These are phyloP conservation scores for Trypanosoma vivax DNA, from an alignment of 208 protist genomes.

Conservation along the genomic window DNA sequence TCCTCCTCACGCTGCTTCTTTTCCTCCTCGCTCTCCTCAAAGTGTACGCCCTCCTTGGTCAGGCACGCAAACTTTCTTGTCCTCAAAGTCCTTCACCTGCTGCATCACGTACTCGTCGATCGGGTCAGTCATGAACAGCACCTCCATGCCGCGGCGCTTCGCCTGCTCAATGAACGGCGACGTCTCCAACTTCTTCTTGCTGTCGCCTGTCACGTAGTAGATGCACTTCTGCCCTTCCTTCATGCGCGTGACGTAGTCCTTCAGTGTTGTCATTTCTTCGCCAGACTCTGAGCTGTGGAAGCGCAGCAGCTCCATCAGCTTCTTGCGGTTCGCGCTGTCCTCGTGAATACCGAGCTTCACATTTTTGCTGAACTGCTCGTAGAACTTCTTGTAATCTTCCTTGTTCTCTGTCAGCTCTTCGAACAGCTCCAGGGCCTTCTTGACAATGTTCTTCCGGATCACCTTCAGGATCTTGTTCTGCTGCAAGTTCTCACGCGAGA, in stretches of 20 bases:
- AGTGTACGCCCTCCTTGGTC: conserved; percentile 98
- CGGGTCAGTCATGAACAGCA: conserved; percentile 96
- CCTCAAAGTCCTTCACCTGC: conserved; percentile 97
- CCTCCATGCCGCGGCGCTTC: conserved; percentile 91
- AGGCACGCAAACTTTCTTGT: conserved; percentile 98
- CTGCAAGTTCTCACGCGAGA: conserved; percentile 98
- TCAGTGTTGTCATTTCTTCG: conserved; percentile 91
- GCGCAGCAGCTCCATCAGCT: conserved; percentile 93
- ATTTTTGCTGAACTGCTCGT: conserved; percentile 97
- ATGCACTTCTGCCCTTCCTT: conserved; percentile 97
- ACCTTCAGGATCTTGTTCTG: conserved; percentile 98
- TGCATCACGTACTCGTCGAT: conserved; percentile 98
- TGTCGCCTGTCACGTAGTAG: conserved; percentile 99
- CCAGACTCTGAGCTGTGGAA: conserved; percentile 90
- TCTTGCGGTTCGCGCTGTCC: conserved; percentile 92
- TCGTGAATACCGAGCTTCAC: conserved; percentile 98
- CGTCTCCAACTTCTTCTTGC: conserved; percentile 66
- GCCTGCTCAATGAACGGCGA: conserved; percentile 97
- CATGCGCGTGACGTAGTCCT: conserved; percentile 97
- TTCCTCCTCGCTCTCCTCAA: conserved; percentile 96
- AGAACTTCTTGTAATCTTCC: conserved; percentile 98
- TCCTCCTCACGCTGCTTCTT: conserved; percentile 95
- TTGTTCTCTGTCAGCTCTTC: conserved; percentile 95
- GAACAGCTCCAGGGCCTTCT: conserved; percentile 97
- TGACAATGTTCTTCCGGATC: conserved; percentile 98